Evolutionary conservation across 1,284 basidiomycete genomes (phyloP).

Genomic region (Ceratorhiza oryzae-sativae): DNA sequence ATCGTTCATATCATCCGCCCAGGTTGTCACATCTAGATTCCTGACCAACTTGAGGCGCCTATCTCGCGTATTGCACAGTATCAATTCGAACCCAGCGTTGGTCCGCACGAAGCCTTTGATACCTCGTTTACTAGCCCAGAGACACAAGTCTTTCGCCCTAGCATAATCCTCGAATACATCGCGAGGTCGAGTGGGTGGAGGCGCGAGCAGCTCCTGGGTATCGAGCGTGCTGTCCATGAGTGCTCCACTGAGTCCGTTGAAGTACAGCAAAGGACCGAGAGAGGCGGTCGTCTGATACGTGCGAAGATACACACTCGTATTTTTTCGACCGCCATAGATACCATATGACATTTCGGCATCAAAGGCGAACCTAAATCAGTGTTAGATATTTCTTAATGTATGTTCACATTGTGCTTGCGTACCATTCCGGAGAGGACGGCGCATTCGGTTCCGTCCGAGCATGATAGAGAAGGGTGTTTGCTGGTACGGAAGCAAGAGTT

Average conservation of each 20-base stretch:
- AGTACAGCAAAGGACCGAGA: slow-evolving; percentile 29
- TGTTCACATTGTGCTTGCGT: background rate
- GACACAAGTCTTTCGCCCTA: slow-evolving; percentile 38
- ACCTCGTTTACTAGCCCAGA: slow-evolving; percentile 15
- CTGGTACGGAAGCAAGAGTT: slow-evolving; percentile 28
- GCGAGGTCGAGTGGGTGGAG: background rate
- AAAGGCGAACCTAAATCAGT: slow-evolving; percentile 24
- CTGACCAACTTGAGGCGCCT: slow-evolving; percentile 38
- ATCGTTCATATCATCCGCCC: slow-evolving; percentile 32
- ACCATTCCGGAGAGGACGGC: slow-evolving; percentile 37
- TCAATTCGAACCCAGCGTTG: slow-evolving; percentile 44
- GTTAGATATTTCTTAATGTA: background rate
- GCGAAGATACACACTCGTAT: slow-evolving; percentile 15
- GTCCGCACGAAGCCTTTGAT: slow-evolving; percentile 43
- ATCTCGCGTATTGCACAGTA: slow-evolving; percentile 42
- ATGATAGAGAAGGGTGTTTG: slow-evolving; percentile 27
- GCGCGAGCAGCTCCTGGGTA: slow-evolving; percentile 35
- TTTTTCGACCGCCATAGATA: slow-evolving; percentile 20
- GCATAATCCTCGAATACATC: slow-evolving; percentile 36
- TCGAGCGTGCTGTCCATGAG: slow-evolving; percentile 31
- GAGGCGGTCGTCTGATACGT: slow-evolving; percentile 26
- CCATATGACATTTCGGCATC: slow-evolving; percentile 39
- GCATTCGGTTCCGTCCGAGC: slow-evolving; percentile 18
- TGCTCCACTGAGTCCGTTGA: slow-evolving; percentile 27
- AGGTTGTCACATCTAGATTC: slow-evolving; percentile 35